Evolutionary conservation across 345 rosid genomes (phyloP), one percentile per base, ranked within the genome.

Genomic region (Bruguiera gymnorhiza): DNA sequence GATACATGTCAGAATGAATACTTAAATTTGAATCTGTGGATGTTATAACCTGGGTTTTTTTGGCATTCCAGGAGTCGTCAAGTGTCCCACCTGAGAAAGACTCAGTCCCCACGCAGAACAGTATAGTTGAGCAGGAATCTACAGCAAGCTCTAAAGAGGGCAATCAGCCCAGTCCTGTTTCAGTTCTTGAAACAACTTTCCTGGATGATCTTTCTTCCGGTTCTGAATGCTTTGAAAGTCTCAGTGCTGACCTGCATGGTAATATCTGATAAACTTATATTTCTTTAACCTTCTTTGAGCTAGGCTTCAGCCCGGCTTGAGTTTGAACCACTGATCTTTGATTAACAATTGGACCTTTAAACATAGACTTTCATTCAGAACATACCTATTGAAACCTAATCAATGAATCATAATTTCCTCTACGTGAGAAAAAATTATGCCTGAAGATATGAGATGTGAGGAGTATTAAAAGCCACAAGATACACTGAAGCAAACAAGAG

Each of bases 81-180:
- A 73, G 70, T 72, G 80, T 57, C 60, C 64, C 73, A 48, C 80
- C 84, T 48, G 82, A 78, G 56, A 76, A 78, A 50, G 75, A 70
- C 52, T 62, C 79, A 68, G 69, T 66, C 20, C 43, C 81, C 3
- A 39, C 59, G 21, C 87, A 72, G 63, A 81, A 77, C 48, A 67
- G 88, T 67, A 75, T 75, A 71, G 51, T 87, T 48, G 85, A 82
- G 73, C 72, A 74, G 24, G 83, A 83, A 68, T 79, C 95, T 79
- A 73, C 77, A 51, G 86, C 83, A 69, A 81, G 74, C 78, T 74
- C 86, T 8, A 92, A 88, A 83, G 99, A 92, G 76, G 85, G 80
- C 43, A 96, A 92, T 46, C 99, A 96, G 76, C 99, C 99, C 32
- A 92, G 98, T 83, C 99, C 98, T 0, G 83, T 86, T 75, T 96